phyloP scores from a whole-genome alignment of 2,329 filamentous ascomycete genomes.

The Dothideomycetes sp. region DNA sequence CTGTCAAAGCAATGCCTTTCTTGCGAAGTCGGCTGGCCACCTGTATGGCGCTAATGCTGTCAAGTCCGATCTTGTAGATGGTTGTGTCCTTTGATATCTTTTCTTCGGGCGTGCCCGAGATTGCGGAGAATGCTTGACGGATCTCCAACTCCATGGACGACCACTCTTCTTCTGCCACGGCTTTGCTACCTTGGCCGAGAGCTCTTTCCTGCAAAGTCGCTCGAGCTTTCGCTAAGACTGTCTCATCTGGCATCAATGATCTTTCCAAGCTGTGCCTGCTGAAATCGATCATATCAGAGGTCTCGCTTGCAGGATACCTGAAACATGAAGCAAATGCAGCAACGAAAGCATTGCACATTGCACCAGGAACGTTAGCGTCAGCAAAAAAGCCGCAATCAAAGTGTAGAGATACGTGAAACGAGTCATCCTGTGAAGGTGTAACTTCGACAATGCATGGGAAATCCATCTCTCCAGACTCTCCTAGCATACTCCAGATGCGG shows the following conservation, averaged over 20 bases:
- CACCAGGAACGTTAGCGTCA: conserved; percentile 8
- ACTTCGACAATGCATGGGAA: conserved; percentile 11
- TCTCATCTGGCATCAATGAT: conserved; percentile 1
- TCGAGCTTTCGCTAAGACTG: not conserved
- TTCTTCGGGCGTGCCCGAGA: conserved; percentile 42
- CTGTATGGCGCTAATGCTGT: conserved; percentile 80
- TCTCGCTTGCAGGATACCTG: conserved; percentile 17
- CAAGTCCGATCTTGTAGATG: conserved; percentile 79
- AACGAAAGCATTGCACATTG: conserved; percentile 19
- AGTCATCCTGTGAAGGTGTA: conserved; percentile 30
- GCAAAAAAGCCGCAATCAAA: conserved; percentile 32
- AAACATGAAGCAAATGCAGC: conserved; percentile 16
- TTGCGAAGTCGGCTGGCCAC: conserved; percentile 58
- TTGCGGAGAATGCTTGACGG: conserved; percentile 43
- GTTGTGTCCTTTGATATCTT: conserved; percentile 52
- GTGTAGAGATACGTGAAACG: conserved; percentile 55
- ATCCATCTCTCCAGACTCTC: conserved; percentile 55
- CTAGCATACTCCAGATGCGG: conserved; percentile 39
- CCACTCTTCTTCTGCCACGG: conserved; percentile 28
- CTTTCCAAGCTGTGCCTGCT: conserved; percentile 10
- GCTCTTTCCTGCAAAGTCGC: not conserved
- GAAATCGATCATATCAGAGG: conserved; percentile 12
- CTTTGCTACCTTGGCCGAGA: not conserved
- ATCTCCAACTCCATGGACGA: conserved; percentile 41
- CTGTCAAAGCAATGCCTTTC: conserved; percentile 46